Base-by-base conservation (phyloP, 1,139 yeast genomes). In the Nakaseomyces nivariensis region DNA sequence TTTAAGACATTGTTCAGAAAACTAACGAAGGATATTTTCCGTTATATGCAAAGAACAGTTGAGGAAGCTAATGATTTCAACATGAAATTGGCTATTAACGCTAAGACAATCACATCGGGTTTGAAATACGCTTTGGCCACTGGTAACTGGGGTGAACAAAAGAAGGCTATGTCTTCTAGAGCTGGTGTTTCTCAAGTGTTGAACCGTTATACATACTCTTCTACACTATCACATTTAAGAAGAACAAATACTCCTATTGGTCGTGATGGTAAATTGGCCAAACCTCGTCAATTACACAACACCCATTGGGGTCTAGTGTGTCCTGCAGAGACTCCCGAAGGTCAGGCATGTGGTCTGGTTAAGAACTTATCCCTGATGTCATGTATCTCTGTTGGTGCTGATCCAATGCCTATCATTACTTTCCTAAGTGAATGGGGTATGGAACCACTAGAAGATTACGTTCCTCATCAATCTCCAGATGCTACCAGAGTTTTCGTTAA, bases 91-190 rank as follows among this genome's bases (percentile, higher is more conserved):
- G 98, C 98, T 32, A 97, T 92, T 59, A 92, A 92, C 72, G 89
- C 97, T 24, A 94, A 90, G 60, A 92, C 97, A 6, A 88, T 92
- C 60, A 94, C 98, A 41, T 94, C 95, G 57, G 99, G 99, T 67
- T 79, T 92, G 69, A 86, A 95, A 68, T 94, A 92, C 71, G 94
- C 98, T 37, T 77, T 92, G 62, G 98, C 99, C 48, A 92, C 99
- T 17, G 99, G 99, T 75, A 92, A 94, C 72, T 92, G 99, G 99
- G 98, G 98, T 73, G 98, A 94, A 72, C 98, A 92, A 69, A 92
- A 90, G 82, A 94, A 92, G 71, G 97, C 97, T 25, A 92, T 94
- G 98, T 83, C 95, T 54, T 84, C 97, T 25, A 84, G 96, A 71
- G 99, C 98, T 8, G 99, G 99, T 78, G 99, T 94, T 48, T 92